phyloP scores from a whole-genome alignment of 805 yeast species.

The Scheffersomyces ergatensis region DNA sequence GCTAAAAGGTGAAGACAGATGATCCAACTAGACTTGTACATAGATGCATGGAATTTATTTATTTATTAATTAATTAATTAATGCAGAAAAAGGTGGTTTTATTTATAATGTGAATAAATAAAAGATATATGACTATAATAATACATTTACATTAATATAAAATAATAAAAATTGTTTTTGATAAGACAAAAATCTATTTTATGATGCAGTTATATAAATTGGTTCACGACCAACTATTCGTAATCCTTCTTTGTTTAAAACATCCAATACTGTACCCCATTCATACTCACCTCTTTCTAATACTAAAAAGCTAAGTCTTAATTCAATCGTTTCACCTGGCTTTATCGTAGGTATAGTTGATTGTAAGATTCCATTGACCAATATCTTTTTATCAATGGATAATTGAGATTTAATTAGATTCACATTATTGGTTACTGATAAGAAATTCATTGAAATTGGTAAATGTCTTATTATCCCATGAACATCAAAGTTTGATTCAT shows the following conservation, averaged over 20 bases:
- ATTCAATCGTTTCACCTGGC: constrained; percentile 40
- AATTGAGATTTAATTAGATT: constrained; percentile 21
- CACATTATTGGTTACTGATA: constrained; percentile 7
- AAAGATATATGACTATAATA: too few species aligned
- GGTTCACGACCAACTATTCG: constrained; percentile 30
- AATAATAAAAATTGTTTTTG: too few species aligned
- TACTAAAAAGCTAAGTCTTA: constrained; percentile 58
- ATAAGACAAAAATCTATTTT: constrained; percentile 5
- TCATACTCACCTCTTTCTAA: constrained; percentile 79
- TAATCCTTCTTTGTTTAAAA: constrained; percentile 10
- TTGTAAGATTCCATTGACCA: constrained; percentile 75
- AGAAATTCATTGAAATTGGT: constrained; percentile 34
- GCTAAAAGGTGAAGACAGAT: not conserved
- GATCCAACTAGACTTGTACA: not conserved
- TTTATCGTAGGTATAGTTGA: constrained; percentile 36
- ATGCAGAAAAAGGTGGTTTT: too few species aligned
- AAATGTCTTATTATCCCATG: constrained; percentile 62
- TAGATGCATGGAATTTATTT: too few species aligned
- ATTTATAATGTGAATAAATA: too few species aligned
- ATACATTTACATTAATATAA: too few species aligned
- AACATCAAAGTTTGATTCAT: constrained; percentile 41
- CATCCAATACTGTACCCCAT: constrained; percentile 55
- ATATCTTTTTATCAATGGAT: constrained; percentile 51
- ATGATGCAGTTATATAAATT: constrained; percentile 24
- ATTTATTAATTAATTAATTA: too few species aligned